These are phyloP conservation scores for Pholiota conissans DNA, from an alignment of 768 basidiomycete species.

Conservation along the genomic window DNA sequence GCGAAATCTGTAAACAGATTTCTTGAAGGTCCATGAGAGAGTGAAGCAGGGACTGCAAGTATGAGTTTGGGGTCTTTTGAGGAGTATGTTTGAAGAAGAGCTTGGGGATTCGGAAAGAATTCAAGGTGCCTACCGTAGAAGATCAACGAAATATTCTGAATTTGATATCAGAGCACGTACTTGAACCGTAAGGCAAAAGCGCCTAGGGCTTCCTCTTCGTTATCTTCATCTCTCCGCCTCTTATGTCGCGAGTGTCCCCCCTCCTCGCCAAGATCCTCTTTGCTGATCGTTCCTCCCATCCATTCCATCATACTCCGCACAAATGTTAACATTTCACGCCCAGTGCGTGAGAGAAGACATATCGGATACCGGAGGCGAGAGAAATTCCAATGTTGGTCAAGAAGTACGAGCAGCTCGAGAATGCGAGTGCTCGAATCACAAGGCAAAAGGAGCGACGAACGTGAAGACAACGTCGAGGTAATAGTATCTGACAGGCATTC, in stretches of 20 bases:
- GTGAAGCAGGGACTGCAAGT: slow-evolving; percentile 87
- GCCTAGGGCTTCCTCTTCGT: slow-evolving; percentile 81
- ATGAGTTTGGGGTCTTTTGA: slow-evolving; percentile 91
- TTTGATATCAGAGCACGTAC: slow-evolving; percentile 34
- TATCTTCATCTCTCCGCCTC: slow-evolving; percentile 64
- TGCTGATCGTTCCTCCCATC: slow-evolving; percentile 94
- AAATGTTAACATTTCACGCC: slow-evolving; percentile 90
- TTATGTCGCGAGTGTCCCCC: slow-evolving; percentile 54
- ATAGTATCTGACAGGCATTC: slow-evolving; percentile 66
- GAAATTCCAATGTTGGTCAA: slow-evolving; percentile 98
- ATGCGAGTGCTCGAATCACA: slow-evolving; percentile 94
- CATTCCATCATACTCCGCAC: slow-evolving; percentile 98
- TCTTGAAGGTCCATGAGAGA: slow-evolving; percentile 92
- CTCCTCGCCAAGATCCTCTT: slow-evolving; percentile 88
- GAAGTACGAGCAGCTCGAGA: slow-evolving; percentile 90
- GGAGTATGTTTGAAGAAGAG: slow-evolving; percentile 78
- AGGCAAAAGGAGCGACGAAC: slow-evolving; percentile 84
- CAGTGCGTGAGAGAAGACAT: slow-evolving; percentile 90
- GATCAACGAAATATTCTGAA: background rate
- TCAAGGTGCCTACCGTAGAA: slow-evolving; percentile 70
- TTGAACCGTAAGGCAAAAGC: slow-evolving; percentile 87
- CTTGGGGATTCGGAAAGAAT: slow-evolving; percentile 83
- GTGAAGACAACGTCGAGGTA: slow-evolving; percentile 78
- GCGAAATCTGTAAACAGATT: slow-evolving; percentile 87
- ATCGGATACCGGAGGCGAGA: slow-evolving; percentile 84